Conservation (phyloP, 176 grass and related monocot species). For the Saccharum officinarum region DNA sequence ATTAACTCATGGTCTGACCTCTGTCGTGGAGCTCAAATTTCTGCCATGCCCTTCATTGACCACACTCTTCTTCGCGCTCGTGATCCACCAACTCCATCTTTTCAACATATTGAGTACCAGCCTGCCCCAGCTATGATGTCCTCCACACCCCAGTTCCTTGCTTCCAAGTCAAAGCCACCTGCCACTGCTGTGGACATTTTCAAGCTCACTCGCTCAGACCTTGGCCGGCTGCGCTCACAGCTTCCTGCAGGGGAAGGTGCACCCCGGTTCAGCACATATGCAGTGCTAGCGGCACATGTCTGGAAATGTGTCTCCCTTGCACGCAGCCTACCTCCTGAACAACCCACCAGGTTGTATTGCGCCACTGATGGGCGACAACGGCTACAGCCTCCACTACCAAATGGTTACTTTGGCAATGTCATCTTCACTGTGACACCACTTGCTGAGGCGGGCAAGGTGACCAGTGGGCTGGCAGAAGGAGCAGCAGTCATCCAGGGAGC, state of each 20-base stretch:
- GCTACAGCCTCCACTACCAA: slow-evolving; percentile 63
- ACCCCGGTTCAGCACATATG: slow-evolving; percentile 50
- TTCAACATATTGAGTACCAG: slow-evolving; percentile 82
- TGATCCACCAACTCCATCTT: slow-evolving; percentile 66
- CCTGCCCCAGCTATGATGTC: slow-evolving; percentile 64
- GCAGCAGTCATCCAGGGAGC: slow-evolving; percentile 66
- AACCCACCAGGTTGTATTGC: slow-evolving; percentile 77
- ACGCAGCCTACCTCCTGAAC: slow-evolving; percentile 57
- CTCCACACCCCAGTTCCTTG: slow-evolving; percentile 8
- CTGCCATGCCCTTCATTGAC: slow-evolving; percentile 64
- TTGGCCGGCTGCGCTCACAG: slow-evolving; percentile 41
- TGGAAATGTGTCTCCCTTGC: slow-evolving; percentile 83
- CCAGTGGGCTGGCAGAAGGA: slow-evolving; percentile 28
- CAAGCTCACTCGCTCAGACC: slow-evolving; percentile 58
- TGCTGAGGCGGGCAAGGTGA: slow-evolving; percentile 57
- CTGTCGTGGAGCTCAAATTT: slow-evolving; percentile 54
- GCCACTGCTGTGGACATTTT: slow-evolving; percentile 75
- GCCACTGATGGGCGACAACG: slow-evolving; percentile 73
- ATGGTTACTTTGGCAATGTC: slow-evolving; percentile 92
- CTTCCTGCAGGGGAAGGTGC: slow-evolving; percentile 32
- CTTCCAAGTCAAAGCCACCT: slow-evolving; percentile 25
- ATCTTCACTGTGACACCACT: slow-evolving; percentile 88
- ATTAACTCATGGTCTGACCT: slow-evolving; percentile 93
- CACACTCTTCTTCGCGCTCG: slow-evolving; percentile 64
- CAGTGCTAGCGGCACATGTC: slow-evolving; percentile 73